Evolutionary conservation across 2,329 filamentous ascomycete species (phyloP), one percentile per base, ranked within the genome.

Genomic region (Zalaria sp.): DNA sequence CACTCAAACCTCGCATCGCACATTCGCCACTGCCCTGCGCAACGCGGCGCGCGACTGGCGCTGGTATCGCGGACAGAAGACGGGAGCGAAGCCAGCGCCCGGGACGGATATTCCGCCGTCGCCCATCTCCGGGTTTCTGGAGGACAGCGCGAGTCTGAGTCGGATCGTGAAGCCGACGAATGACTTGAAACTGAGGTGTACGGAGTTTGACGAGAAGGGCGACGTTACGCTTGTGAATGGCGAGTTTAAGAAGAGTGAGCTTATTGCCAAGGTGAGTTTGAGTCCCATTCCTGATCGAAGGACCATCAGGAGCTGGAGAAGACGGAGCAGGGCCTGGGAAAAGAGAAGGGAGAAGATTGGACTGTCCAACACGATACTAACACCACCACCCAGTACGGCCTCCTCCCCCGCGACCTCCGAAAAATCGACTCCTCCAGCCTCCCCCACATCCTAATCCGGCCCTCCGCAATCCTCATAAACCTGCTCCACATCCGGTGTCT

Each of bases 371-470:
- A 18, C 18, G 18, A 18, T 18, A 18, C 18, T 18, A 18, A 18
- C 29, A 10, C 26, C 2, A 5, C 25, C 5, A 10, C 4, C 31
- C 49, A 89, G 83, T 95, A 94, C 58, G 88, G 88, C 35, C 73
- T 96, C 26, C 73, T 95, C 38, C 89, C 91, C 43, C 88, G 91
- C 47, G 91, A 98, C 67, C 70, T 98, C 43, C 83, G 91, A 53
- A 98, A 98, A 65, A 95, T 98, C 56, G 91, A 98, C 60, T 95
- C 88, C 9, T 94, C 86, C 44, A 84, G 93, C 46, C 75, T 98
- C 25, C 91, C 91, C 5, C 88, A 95, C 56, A 96, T 98, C 43
- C 79, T 96, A 49, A 80, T 98, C 49, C 86, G 91, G 29, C 87
- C 86, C 5, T 88, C 83, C 5, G 86, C 89, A 4, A 96, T 98